Evolutionary conservation across 805 yeast genomes (phyloP).

Genomic region (Cyberlindnera misumaiensis): DNA sequence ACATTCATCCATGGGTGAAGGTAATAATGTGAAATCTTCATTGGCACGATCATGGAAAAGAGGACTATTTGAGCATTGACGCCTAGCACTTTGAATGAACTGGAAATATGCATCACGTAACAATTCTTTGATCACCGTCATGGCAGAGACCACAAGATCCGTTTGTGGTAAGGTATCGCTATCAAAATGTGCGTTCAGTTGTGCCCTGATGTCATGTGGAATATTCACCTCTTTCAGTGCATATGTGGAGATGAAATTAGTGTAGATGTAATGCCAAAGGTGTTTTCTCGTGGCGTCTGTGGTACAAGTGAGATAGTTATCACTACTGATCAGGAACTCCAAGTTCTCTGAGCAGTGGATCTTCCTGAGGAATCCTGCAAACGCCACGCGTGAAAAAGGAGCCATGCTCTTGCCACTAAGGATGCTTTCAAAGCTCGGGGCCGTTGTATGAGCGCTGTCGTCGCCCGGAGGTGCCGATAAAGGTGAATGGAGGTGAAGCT

Average conservation of each 20-base stretch:
- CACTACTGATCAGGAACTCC: constrained; percentile 20
- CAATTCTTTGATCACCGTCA: constrained; percentile 17
- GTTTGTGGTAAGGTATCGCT: constrained; percentile 10
- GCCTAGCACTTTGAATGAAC: constrained; percentile 15
- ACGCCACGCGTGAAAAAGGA: constrained; percentile 23
- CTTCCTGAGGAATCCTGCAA: constrained; percentile 17
- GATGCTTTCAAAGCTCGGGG: constrained; percentile 19
- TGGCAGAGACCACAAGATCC: constrained; percentile 16
- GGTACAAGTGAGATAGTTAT: constrained; percentile 10
- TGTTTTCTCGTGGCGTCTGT: constrained; percentile 6
- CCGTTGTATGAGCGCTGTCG: constrained; percentile 2
- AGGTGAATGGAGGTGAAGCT: constrained; percentile 6
- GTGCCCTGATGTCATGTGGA: constrained; percentile 20
- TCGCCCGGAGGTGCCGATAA: constrained; percentile 15
- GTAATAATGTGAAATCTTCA: constrained; percentile 12
- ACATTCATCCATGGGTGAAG: constrained; percentile 13
- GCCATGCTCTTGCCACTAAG: constrained; percentile 19
- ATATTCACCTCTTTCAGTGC: constrained; percentile 31
- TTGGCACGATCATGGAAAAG: constrained; percentile 4
- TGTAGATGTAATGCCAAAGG: constrained; percentile 23
- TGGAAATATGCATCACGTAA: constrained; percentile 21
- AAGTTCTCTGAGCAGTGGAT: constrained; percentile 23
- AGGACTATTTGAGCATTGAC: background rate
- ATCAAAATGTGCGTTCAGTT: constrained; percentile 7
- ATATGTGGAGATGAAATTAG: constrained; percentile 33